Evolutionary conservation across 192 early-diverging fungal genomes (phyloP), one percentile per base, ranked within the genome.

Genomic region (Entomortierella beljakovae): DNA sequence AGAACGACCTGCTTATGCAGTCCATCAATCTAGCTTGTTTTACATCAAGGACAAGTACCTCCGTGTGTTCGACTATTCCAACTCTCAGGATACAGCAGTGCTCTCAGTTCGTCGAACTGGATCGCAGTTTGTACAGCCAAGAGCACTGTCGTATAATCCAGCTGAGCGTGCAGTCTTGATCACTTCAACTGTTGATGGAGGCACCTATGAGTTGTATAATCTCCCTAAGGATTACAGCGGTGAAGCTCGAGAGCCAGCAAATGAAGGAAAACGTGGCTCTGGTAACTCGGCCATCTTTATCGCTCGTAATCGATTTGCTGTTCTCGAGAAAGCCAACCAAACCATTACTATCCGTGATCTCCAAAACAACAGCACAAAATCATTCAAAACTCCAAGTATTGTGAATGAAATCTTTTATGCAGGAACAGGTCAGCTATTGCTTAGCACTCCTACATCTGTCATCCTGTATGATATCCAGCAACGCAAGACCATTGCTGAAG

Each of bases 261-360:
- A 77, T 62, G 88, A 97, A 48, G 85, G 87, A 28, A 95, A 93
- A 69, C 90, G 92, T 60, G 98, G 96, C 10, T 60, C 83, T 2
- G 97, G 95, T 0, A 83, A 89, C 23, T 87, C 94, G 16, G 95
- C 96, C 11, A 88, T 98, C 54, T 99, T 95, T 85, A 94, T 97
- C 57, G 95, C 95, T 26, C 94, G 98, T 68, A 99, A 99, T 73
- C 90, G 98, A 25, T 98, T 97, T 88, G 98, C 97, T 18, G 97
- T 98, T 6, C 84, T 98, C 42, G 96, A 98, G 80, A 96, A 95
- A 70, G 80, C 86, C 11, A 87, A 82, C 55, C 92, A 94, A 71
- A 77, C 68, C 81, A 94, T 98, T 54, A 86, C 90, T 64, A 94
- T 98, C 77, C 93, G 94, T 70, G 96, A 97, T 61, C 75, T 97